Evolutionary conservation across 2,329 filamentous ascomycete species (phyloP).

Genomic region (Trichothecium sympodiale): DNA sequence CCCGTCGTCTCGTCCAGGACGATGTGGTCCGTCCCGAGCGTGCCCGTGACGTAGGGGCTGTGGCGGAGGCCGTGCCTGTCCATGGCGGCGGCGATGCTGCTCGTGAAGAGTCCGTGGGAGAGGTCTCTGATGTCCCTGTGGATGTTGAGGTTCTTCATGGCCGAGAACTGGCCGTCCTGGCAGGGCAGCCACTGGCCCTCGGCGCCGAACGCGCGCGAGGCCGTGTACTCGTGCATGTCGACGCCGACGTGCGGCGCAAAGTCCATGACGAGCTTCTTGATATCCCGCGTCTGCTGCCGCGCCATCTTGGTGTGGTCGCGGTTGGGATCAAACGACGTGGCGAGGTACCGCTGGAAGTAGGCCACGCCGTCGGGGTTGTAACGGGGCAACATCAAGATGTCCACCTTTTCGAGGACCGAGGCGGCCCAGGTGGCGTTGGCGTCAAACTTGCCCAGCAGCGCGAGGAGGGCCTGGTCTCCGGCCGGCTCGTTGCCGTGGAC

Average conservation of each 20-base stretch:
- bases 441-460: constrained; percentile 18
- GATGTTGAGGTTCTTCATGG: constrained; percentile 22
- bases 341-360: constrained; percentile 19
- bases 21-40: constrained; percentile 3
- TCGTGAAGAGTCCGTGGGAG: constrained; percentile 16
- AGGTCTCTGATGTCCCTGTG: constrained; percentile 15
- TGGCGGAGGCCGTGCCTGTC: constrained; percentile 15
- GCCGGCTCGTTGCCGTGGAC: constrained; percentile 21
- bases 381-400: constrained; percentile 17
- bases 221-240: constrained; percentile 19
- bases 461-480: constrained; percentile 18
- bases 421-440: constrained; percentile 16
- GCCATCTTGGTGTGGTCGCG: constrained; percentile 19
- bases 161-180: constrained; percentile 18
- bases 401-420: constrained; percentile 13
- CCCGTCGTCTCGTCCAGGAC: constrained; percentile 16
- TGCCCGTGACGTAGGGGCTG: constrained; percentile 16
- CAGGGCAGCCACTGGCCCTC: constrained; percentile 12
- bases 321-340: constrained; percentile 18
- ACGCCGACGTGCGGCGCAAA: constrained; percentile 19
- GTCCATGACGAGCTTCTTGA: constrained; percentile 15
- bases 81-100: constrained; percentile 16
- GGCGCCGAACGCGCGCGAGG: constrained; percentile 9
- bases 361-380: constrained; percentile 21
- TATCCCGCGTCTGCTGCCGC: constrained; percentile 16